Percentiles rank a stretch among this genome's conserved stretches.
These are phyloP conservation scores for Claviceps humidiphila DNA, from an alignment of 2,329 filamentous ascomycete genomes.

Conservation along the genomic window DNA sequence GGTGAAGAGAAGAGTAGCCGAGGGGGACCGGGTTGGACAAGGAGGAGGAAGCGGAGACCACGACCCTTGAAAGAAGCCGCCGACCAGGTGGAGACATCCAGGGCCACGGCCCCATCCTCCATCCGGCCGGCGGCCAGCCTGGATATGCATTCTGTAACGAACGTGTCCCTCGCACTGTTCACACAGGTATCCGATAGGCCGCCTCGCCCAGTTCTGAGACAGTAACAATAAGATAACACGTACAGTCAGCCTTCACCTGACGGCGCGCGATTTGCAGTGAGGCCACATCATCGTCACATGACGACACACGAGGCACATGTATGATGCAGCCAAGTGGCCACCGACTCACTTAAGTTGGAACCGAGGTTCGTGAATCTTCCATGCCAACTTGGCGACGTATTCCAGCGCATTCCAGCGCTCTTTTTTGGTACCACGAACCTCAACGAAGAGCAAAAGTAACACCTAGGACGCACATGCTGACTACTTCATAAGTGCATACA, in stretches of 20 bases:
- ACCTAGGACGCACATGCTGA: too few relatives aligned
- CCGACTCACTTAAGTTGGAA: background rate
- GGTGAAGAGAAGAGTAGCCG: background rate
- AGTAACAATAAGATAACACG: too few relatives aligned
- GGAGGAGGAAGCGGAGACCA: slow-evolving; percentile 2
- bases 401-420: too few relatives aligned
- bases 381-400: background rate
- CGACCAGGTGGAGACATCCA: background rate
- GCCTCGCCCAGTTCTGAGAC: background rate
- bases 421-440: too few relatives aligned
- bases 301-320: background rate
- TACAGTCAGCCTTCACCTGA: background rate
- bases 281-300: background rate
- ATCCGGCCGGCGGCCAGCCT: background rate
- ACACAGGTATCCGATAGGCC: background rate
- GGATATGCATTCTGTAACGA: background rate
- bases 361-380: background rate
- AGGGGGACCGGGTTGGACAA: background rate
- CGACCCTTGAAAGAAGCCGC: background rate
- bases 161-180: background rate
- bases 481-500: too few relatives aligned
- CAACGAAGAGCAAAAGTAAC: too few relatives aligned
- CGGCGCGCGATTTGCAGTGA: background rate
- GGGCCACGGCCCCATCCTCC: background rate
- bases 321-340: background rate